Evolutionary conservation across 139 green algal species (phyloP).

Genomic region (Axilococcus clingmanii): DNA sequence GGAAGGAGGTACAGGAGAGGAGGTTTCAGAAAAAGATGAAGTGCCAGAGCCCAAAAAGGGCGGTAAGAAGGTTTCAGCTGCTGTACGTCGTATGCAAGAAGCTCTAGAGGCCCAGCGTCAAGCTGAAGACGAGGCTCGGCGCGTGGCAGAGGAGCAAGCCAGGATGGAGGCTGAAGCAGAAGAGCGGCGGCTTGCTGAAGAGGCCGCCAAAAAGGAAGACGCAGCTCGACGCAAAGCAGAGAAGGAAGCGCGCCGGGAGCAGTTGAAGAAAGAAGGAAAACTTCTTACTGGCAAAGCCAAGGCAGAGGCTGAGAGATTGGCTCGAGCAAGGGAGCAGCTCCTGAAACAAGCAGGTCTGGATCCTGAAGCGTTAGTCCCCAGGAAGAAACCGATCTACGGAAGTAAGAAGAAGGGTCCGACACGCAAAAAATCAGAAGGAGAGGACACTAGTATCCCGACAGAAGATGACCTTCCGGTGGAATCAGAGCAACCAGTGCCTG

Average conservation of each 20-base stretch:
- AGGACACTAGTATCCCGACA: background rate
- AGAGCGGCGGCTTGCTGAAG: constrained; percentile 50
- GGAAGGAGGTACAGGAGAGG: constrained; percentile 14
- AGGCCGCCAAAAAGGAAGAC: constrained; percentile 58
- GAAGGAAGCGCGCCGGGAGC: constrained; percentile 36
- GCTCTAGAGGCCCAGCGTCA: constrained; percentile 52
- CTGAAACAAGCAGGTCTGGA: constrained; percentile 49
- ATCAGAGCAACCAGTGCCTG: constrained; percentile 3
- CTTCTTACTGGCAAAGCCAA: constrained; percentile 88
- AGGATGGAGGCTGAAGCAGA: constrained; percentile 54
- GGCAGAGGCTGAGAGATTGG: constrained; percentile 78
- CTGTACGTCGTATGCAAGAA: constrained; percentile 64
- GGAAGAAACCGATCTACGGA: constrained; percentile 54
- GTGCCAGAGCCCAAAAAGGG: constrained; percentile 26
- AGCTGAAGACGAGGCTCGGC: constrained; percentile 52
- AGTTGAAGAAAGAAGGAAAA: constrained; percentile 80
- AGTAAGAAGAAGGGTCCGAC: constrained; percentile 54
- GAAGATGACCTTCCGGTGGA: constrained; percentile 7
- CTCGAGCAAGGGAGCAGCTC: constrained; percentile 73
- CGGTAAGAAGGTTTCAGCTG: constrained; percentile 56
- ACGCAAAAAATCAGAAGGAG: constrained; percentile 37
- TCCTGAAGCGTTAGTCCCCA: constrained; percentile 16
- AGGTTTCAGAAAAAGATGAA: constrained; percentile 21
- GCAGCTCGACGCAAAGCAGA: constrained; percentile 48
- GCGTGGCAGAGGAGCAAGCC: constrained; percentile 36